Conservation (phyloP, 2,329 filamentous ascomycete species). For the Drechslerella coelobrocha region DNA sequence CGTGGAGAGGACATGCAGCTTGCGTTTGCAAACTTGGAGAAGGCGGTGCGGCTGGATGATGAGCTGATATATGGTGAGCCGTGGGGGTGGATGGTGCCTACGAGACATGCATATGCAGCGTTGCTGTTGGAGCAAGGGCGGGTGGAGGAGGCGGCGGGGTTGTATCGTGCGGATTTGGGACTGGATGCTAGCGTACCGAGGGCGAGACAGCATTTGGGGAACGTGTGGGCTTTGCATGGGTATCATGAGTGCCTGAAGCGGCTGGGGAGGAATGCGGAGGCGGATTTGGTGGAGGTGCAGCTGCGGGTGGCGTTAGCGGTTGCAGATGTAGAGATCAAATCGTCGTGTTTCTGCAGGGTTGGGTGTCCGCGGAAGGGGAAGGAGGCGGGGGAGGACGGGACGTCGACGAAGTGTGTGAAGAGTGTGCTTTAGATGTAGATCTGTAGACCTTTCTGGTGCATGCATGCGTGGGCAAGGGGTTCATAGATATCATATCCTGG, state of each 20-base stretch:
- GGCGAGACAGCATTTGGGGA: conserved; percentile 72
- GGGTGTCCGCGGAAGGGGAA: conserved; percentile 14
- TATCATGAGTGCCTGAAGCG: conserved; percentile 72
- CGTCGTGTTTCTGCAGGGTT: conserved; percentile 67
- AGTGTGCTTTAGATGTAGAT: not conserved
- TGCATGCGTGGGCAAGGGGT: no score
- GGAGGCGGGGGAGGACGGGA: no score
- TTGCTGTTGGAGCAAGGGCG: conserved; percentile 71
- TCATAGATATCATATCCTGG: not conserved
- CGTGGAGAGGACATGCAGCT: conserved; percentile 64
- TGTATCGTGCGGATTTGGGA: conserved; percentile 70
- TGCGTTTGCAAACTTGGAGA: conserved; percentile 68
- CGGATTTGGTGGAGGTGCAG: conserved; percentile 61
- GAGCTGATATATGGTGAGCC: conserved; percentile 74
- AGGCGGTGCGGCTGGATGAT: conserved; percentile 68
- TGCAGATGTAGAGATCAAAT: conserved; percentile 67
- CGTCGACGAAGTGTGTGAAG: not conserved
- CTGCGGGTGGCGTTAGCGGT: conserved; percentile 64
- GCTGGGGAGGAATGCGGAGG: conserved; percentile 63
- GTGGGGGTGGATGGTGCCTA: conserved; percentile 81
- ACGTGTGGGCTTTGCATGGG: conserved; percentile 77
- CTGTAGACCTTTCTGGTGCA: conserved; percentile 1
- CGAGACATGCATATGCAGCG: conserved; percentile 73
- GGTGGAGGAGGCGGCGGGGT: conserved; percentile 64
- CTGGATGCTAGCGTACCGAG: conserved; percentile 68